These are phyloP conservation scores for Kwoniella shandongensis DNA, from an alignment of 768 basidiomycete genomes.

Conservation along the genomic window DNA sequence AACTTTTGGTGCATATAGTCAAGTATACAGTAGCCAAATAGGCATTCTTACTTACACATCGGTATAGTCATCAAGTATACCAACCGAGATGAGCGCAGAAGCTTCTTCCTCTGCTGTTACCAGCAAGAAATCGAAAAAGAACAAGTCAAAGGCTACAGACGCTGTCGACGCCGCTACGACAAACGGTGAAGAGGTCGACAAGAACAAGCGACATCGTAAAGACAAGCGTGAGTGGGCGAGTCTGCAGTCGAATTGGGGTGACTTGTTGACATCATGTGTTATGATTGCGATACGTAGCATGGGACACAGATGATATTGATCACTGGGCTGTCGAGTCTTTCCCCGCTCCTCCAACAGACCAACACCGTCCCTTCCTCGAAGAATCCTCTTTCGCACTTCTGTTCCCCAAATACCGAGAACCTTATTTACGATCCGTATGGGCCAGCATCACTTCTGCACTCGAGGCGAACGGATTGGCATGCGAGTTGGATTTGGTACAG, in stretches of 20 bases:
- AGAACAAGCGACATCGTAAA: constrained; percentile 87
- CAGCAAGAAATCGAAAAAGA: constrained; percentile 30
- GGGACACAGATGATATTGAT: constrained; percentile 99
- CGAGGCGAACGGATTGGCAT: constrained; percentile 70
- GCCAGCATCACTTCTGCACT: constrained; percentile 80
- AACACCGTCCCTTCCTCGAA: constrained; percentile 65
- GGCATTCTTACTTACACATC: not conserved
- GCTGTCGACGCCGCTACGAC: not conserved
- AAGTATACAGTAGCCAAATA: no score
- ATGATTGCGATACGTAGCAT: constrained; percentile 62
- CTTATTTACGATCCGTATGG: constrained; percentile 90
- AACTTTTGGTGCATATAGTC: no score
- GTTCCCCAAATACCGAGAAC: constrained; percentile 96
- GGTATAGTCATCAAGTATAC: not conserved
- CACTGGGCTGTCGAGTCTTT: constrained; percentile 96
- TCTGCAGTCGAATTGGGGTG: not conserved
- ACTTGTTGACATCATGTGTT: not conserved
- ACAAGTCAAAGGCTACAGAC: constrained; percentile 18
- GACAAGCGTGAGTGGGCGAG: constrained; percentile 75
- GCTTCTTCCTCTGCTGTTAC: constrained; percentile 31
- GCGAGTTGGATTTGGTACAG: constrained; percentile 89
- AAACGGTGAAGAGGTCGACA: constrained; percentile 58
- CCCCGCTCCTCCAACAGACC: constrained; percentile 64
- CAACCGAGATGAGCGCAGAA: constrained; percentile 34
- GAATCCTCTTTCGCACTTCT: constrained; percentile 98